These are phyloP conservation scores for Eleusine coracana DNA, from an alignment of 176 grass and related monocot genomes.

Conservation along the genomic window DNA sequence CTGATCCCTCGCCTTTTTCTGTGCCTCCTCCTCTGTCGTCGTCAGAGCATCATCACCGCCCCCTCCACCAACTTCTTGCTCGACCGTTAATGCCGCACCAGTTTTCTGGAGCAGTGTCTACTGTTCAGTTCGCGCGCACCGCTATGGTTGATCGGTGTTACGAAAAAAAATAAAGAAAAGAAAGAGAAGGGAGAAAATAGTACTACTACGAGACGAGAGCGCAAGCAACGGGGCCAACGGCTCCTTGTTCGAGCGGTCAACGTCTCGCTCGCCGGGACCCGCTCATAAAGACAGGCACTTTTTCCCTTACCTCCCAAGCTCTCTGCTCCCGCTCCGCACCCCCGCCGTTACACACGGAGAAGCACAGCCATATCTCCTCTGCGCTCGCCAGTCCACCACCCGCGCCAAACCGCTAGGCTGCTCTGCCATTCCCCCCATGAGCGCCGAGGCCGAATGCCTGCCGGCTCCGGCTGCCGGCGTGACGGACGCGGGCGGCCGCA, in stretches of 20 bases:
- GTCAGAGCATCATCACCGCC: conserved; percentile 16
- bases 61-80: conserved; percentile 10
- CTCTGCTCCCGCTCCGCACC: neutral
- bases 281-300: conserved; percentile 5
- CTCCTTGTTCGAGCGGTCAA: conserved; percentile 41
- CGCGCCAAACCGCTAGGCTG: neutral
- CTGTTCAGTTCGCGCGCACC: too few species aligned
- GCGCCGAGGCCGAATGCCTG: conserved; percentile 17
- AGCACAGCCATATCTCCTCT: neutral
- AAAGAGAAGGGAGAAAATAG: too few species aligned
- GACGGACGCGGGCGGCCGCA: conserved; percentile 20
- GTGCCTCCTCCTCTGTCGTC: too few species aligned
- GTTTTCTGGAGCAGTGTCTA: neutral
- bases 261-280: conserved; percentile 22
- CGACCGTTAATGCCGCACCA: conserved; percentile 30
- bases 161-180: too few species aligned
- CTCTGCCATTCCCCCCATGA: neutral
- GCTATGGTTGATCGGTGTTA: too few species aligned
- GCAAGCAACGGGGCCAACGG: conserved; percentile 36
- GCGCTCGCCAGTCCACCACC: neutral
- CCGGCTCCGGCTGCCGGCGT: neutral
- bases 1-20: neutral
- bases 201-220: too few species aligned
- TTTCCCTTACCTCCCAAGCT: neutral
- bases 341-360: neutral